phyloP scores from a whole-genome alignment of 1,284 basidiomycete genomes.

The Papiliotrema flavescens region DNA sequence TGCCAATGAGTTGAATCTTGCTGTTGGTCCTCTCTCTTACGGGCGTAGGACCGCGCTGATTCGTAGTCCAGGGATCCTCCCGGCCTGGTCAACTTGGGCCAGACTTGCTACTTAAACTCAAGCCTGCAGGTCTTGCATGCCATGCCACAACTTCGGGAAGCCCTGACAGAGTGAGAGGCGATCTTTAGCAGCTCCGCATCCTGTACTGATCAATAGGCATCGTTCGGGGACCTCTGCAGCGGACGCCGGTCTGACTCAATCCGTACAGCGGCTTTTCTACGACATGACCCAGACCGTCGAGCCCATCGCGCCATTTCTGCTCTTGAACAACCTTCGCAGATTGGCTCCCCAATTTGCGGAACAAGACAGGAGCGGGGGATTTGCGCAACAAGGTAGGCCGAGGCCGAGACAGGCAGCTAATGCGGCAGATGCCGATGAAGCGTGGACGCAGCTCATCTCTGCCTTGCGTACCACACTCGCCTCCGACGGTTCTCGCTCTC shows the following conservation, averaged over 20 bases:
- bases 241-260: slow-evolving; percentile 51
- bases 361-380: slow-evolving; percentile 58
- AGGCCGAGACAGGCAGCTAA: background rate
- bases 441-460: slow-evolving; percentile 80
- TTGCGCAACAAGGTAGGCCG: slow-evolving; percentile 77
- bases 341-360: slow-evolving; percentile 93
- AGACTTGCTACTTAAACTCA: slow-evolving; percentile 79
- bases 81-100: slow-evolving; percentile 39
- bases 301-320: slow-evolving; percentile 67
- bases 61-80: slow-evolving; percentile 57
- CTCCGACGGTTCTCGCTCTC: slow-evolving; percentile 47
- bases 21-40: slow-evolving; percentile 53
- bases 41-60: too few relatives aligned
- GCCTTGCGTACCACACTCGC: slow-evolving; percentile 64
- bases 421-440: slow-evolving; percentile 87
- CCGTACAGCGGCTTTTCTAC: slow-evolving; percentile 69
- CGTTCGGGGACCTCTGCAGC: slow-evolving; percentile 20
- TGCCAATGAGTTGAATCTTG: slow-evolving; percentile 72
- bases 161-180: slow-evolving; percentile 59
- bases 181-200: background rate
- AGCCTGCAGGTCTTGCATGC: slow-evolving; percentile 87
- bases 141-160: slow-evolving; percentile 78
- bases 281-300: slow-evolving; percentile 74
- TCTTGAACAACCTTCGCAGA: slow-evolving; percentile 68
- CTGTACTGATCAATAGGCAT: slow-evolving; percentile 1